Conservation (phyloP, 345 rosid species). For the Dimocarpus longan region DNA sequence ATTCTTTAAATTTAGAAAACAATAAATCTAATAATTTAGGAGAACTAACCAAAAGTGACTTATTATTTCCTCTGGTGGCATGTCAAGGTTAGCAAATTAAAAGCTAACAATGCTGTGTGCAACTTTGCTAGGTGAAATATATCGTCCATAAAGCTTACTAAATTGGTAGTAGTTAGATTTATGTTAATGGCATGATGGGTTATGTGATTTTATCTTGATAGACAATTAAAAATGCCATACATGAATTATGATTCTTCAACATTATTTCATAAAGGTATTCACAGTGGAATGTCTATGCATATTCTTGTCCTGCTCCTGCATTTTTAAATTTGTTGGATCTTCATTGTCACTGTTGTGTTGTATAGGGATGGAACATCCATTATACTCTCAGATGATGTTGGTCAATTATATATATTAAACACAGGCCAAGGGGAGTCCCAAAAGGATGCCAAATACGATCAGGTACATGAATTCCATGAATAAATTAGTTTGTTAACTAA, state of each 20-base stretch:
- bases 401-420: conserved; percentile 82
- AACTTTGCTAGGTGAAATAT: neutral
- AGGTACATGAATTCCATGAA: conserved; percentile 50
- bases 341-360: conserved; percentile 22
- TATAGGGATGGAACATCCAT: conserved; percentile 95
- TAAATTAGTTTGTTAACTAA: conserved; percentile 12
- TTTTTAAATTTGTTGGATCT: conserved; percentile 5
- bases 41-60: neutral
- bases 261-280: neutral
- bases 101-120: neutral
- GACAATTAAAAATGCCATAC: neutral
- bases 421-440: conserved; percentile 99
- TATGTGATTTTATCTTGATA: neutral
- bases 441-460: conserved; percentile 92
- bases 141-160: neutral
- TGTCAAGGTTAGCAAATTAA: neutral
- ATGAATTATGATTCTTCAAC: neutral
- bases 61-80: neutral
- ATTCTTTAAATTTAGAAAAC: neutral
- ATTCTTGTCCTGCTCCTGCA: conserved; percentile 7
- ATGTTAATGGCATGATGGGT: neutral
- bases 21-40: neutral
- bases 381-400: conserved; percentile 98
- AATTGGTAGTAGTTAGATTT: neutral
- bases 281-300: neutral